Evolutionary conservation across 345 rosid species (phyloP).

Genomic region (Brassica nigra): DNA sequence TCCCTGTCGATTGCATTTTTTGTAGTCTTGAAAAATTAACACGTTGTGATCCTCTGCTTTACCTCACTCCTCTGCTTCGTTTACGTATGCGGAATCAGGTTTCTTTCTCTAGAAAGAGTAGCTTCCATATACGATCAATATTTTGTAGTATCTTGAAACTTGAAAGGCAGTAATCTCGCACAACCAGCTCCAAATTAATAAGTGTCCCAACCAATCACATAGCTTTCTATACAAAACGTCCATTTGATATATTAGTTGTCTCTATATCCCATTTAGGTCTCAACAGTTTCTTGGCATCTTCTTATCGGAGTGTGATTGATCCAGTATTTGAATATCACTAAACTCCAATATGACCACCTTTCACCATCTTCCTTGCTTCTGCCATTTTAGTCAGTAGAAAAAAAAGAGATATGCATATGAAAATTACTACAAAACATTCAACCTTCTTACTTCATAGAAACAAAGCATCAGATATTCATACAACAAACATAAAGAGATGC

Average conservation of each 20-base stretch:
- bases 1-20: neutral
- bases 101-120: neutral
- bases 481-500: neutral
- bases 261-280: neutral
- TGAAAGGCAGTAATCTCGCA: neutral
- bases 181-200: neutral
- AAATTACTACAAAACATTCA: neutral
- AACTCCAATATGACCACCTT: neutral
- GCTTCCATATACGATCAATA: neutral
- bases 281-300: neutral
- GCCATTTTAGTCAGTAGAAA: neutral
- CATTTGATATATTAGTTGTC: neutral
- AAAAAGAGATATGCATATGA: neutral
- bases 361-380: neutral
- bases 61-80: neutral
- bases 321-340: neutral
- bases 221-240: neutral
- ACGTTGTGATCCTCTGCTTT: neutral
- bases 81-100: neutral
- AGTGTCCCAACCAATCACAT: neutral
- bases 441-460: neutral
- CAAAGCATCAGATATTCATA: neutral
- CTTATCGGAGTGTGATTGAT: neutral
- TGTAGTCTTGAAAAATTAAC: neutral
- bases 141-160: too few species aligned